Percentiles rank a stretch among this genome's conserved stretches.
phyloP scores from a whole-genome alignment of 371 early-diverging fungal genomes.

The Zychaea mexicana region DNA sequence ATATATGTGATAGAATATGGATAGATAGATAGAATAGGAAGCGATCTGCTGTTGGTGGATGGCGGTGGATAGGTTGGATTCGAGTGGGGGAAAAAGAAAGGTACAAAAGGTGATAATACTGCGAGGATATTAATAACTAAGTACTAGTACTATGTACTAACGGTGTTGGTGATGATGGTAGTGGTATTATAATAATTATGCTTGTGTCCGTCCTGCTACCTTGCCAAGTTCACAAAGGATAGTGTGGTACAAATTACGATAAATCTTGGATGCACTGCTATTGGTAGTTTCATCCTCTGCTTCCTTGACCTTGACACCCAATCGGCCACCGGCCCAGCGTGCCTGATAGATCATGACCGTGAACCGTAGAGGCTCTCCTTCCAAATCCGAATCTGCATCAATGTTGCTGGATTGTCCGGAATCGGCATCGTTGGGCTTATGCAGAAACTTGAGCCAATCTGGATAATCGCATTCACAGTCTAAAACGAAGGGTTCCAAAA shows the following conservation, averaged over 20 bases:
- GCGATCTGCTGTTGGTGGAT: too few relatives aligned
- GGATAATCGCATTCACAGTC: conserved; percentile 30
- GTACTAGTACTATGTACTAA: too few relatives aligned
- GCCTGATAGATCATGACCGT: conserved; percentile 40
- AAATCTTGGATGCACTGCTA: conserved; percentile 19
- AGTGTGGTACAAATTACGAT: conserved; percentile 23
- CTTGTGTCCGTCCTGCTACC: not conserved
- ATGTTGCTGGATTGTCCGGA: conserved; percentile 15
- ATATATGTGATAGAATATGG: not conserved
- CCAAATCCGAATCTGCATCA: not conserved
- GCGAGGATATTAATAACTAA: too few relatives aligned
- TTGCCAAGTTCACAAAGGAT: conserved; percentile 34
- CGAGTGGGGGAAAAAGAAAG: not conserved
- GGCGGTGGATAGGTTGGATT: not conserved
- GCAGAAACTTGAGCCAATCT: conserved; percentile 19
- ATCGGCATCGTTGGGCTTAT: conserved; percentile 6
- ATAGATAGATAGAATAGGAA: not conserved
- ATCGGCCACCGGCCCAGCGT: conserved; percentile 39
- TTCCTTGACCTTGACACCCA: conserved; percentile 46
- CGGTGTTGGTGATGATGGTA: not conserved
- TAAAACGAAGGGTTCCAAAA: conserved; percentile 24
- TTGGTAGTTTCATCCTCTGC: conserved; percentile 20
- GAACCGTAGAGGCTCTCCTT: conserved; percentile 25
- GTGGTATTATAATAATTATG: not conserved
- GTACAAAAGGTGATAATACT: not conserved